These are phyloP conservation scores for Taphrina communis DNA, from an alignment of 1,139 yeast species.

Conservation along the genomic window DNA sequence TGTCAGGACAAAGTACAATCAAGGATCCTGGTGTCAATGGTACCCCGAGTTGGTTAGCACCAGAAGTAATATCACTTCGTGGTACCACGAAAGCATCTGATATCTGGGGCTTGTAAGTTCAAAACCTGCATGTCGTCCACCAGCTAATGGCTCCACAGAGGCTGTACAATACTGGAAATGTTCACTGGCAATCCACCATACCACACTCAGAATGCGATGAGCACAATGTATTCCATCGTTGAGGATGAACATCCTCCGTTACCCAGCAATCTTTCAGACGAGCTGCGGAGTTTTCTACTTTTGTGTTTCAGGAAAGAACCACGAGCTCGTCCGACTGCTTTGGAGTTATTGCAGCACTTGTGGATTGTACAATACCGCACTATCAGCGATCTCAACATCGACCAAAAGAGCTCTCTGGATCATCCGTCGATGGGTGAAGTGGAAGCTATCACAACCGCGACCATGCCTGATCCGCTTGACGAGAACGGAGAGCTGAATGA, in stretches of 20 bases:
- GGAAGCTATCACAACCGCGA: not conserved
- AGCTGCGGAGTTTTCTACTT: constrained; percentile 62
- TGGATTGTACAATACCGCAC: constrained; percentile 57
- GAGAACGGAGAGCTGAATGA: too few species aligned
- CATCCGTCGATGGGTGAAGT: not conserved
- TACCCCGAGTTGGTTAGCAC: constrained; percentile 89
- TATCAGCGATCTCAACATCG: not conserved
- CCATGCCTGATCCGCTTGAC: not conserved
- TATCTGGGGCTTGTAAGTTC: constrained; percentile 59
- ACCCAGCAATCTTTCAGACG: constrained; percentile 64
- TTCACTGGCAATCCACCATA: constrained; percentile 89
- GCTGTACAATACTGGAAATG: constrained; percentile 88
- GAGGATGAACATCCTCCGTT: constrained; percentile 80
- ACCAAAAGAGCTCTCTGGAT: not conserved
- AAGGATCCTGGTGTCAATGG: constrained; percentile 56
- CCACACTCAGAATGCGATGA: constrained; percentile 78
- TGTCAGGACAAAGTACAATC: constrained; percentile 42
- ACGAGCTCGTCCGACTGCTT: constrained; percentile 63
- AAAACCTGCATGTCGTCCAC: not conserved
- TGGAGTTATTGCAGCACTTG: constrained; percentile 61
- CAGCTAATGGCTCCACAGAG: constrained; percentile 50
- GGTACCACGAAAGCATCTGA: constrained; percentile 83
- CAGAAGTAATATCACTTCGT: constrained; percentile 76
- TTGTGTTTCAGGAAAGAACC: constrained; percentile 84
- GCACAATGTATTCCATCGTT: constrained; percentile 90